Evolutionary conservation across 495 filamentous ascomycete genomes (phyloP).

Genomic region (Aspergillus leporis): DNA sequence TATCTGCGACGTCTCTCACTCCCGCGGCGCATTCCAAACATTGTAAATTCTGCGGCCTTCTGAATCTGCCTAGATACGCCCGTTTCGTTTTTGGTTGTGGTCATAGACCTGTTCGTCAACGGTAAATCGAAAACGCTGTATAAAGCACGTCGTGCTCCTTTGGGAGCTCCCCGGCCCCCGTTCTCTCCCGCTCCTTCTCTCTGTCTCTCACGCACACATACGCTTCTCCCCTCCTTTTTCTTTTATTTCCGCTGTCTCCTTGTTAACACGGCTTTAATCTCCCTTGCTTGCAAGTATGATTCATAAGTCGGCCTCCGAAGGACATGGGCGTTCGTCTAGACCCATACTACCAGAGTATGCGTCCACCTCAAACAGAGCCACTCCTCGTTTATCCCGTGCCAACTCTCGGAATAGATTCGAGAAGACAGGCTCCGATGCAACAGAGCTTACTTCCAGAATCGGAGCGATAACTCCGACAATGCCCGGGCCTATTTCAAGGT

Average conservation of each 20-base stretch:
- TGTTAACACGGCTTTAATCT: not conserved
- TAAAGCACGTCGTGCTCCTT: not conserved
- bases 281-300: not conserved
- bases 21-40: not conserved
- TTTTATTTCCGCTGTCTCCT: not conserved
- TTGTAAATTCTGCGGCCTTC: not conserved
- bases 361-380: not conserved
- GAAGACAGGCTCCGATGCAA: not conserved
- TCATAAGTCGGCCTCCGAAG: constrained; percentile 1
- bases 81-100: not conserved
- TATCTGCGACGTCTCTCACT: not conserved
- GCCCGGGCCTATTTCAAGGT: constrained; percentile 16
- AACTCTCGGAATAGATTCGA: not conserved
- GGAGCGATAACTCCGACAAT: constrained; percentile 11
- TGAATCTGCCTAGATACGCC: not conserved
- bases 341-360: not conserved
- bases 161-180: too few relatives aligned
- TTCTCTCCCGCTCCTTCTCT: not conserved
- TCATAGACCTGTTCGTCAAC: not conserved
- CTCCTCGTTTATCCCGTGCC: not conserved
- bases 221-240: not conserved
- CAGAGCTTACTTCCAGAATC: constrained; percentile 1
- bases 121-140: not conserved
- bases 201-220: not conserved
- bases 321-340: constrained; percentile 4